Evolutionary conservation across 1,139 yeast species (phyloP), one percentile per base, ranked within the genome.

Genomic region (Blastobotrys persicus): DNA sequence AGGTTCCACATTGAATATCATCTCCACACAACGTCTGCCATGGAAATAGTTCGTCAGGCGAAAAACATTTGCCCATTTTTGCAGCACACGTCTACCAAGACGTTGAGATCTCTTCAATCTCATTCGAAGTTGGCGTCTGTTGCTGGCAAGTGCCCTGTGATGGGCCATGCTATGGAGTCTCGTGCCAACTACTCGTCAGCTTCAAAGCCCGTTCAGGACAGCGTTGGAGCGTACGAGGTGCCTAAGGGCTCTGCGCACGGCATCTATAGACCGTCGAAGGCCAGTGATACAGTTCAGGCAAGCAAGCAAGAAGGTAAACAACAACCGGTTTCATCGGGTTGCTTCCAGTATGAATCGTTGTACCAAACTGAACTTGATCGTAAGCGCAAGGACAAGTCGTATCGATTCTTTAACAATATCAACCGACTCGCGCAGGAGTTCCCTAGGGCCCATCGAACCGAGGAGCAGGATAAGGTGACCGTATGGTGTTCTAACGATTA

Each of bases 401-500:
- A 92, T 73, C 85, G 99, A 63, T 91, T 79, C 68, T 92, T 92
- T 78, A 92, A 94, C 79, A 92, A 92, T 75, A 89, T 92, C 73
- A 92, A 92, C 75, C 83, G 99, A 59, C 78, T 92, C 63, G 98
- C 98, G 46, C 76, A 83, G 56, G 96, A 91, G 65, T 92, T 88
- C 65, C 99, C 99, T 41, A 74, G 73, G 62, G 98, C 98, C 41
- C 98, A 92, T 66, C 80, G 94, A 58, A 59, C 69, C 42, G 91
- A 84, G 63, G 65, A 63, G 46, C 74, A 75, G 16, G 95, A 88
- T 61, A 86, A 87, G 67, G 98, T 92, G 53, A 88, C 96, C 51
- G 98, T 92, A 51, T 92, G 98, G 98, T 92, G 98, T 65, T 89
- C 98, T 42, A 92, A 92, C 68, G 99, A 92, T 70, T 92, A 92